A percentile compares a stretch with the other conserved stretches of the same genome.
phyloP scores from a whole-genome alignment of 768 basidiomycete species.

The Xerocomus brunneocitrinus region DNA sequence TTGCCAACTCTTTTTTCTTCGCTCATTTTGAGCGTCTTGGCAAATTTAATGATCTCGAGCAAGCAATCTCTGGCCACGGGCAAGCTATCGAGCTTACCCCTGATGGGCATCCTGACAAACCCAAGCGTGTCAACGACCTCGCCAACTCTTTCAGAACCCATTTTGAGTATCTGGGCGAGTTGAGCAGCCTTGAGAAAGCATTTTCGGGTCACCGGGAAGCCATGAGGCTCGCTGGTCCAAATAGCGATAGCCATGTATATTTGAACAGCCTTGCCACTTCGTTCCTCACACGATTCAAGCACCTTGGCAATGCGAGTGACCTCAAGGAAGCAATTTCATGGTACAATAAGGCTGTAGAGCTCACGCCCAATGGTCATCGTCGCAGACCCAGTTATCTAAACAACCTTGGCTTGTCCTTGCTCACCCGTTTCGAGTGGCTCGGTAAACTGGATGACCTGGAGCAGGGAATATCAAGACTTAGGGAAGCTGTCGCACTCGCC shows the following conservation, averaged over 20 bases:
- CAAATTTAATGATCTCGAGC: neutral
- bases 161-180: neutral
- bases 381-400: neutral
- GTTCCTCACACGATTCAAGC: neutral
- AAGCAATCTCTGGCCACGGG: neutral
- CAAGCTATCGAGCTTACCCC: neutral
- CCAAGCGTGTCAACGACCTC: neutral
- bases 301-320: neutral
- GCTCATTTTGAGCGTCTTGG: neutral
- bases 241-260: neutral
- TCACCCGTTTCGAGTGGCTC: neutral
- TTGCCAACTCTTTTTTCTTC: neutral
- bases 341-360: neutral
- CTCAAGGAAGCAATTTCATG: neutral
- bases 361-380: neutral
- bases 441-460: neutral
- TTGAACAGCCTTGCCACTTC: neutral
- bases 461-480: neutral
- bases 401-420: neutral
- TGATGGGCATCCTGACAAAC: neutral
- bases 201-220: neutral
- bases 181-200: neutral
- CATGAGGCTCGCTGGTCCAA: neutral
- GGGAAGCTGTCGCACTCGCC: neutral
- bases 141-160: neutral